phyloP scores from a whole-genome alignment of 495 filamentous ascomycete species.

The Hyaloscypha variabilis region DNA sequence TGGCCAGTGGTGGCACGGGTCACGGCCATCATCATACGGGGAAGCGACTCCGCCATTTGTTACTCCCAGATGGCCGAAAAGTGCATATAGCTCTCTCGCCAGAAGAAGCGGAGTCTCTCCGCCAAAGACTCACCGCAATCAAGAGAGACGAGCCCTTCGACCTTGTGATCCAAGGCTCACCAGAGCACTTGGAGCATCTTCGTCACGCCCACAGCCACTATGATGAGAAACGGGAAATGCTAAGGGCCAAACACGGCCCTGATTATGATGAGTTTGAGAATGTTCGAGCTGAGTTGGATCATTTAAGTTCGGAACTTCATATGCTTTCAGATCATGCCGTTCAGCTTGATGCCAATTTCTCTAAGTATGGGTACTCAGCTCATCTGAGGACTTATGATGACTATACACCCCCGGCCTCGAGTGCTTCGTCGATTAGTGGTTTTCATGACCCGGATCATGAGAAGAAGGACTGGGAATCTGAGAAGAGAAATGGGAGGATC shows the following conservation, averaged over 20 bases:
- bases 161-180: constrained; percentile 53
- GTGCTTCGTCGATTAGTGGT: constrained; percentile 34
- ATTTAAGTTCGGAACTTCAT: constrained; percentile 51
- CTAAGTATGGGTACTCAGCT: constrained; percentile 59
- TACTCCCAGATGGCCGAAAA: constrained; percentile 53
- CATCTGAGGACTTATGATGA: constrained; percentile 48
- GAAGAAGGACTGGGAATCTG: constrained; percentile 45
- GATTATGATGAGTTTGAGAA: constrained; percentile 54
- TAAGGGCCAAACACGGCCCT: constrained; percentile 46
- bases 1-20: not conserved
- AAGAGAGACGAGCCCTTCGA: constrained; percentile 49
- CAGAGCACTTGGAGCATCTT: constrained; percentile 56
- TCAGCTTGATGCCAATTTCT: constrained; percentile 57
- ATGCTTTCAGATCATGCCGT: constrained; percentile 52
- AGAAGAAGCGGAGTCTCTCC: constrained; percentile 48
- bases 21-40: constrained; percentile 28
- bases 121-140: constrained; percentile 39
- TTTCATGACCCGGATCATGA: constrained; percentile 35
- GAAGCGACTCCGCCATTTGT: constrained; percentile 48
- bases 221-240: constrained; percentile 40
- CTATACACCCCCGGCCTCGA: constrained; percentile 10
- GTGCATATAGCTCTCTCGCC: constrained; percentile 57
- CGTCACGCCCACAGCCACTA: constrained; percentile 50
- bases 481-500: constrained; percentile 42
- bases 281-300: constrained; percentile 49